phyloP scores from a whole-genome alignment of 1,139 yeast genomes.

The Suhomyces panamericanus region DNA sequence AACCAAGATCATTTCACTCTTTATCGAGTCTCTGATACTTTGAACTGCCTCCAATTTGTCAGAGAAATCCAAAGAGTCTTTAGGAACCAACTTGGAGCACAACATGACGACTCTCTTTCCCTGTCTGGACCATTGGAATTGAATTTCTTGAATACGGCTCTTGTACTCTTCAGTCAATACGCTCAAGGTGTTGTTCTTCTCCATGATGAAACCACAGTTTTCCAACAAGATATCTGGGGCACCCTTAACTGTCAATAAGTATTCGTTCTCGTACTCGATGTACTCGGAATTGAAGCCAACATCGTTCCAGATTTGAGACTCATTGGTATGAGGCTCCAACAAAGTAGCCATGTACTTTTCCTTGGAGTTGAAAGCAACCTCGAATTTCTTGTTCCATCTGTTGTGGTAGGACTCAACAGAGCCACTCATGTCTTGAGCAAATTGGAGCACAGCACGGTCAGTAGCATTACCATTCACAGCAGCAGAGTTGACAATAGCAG shows the following conservation, averaged over 20 bases:
- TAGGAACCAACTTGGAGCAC: slow-evolving; percentile 29
- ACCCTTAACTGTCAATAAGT: slow-evolving; percentile 43
- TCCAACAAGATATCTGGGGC: slow-evolving; percentile 51
- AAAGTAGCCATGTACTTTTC: slow-evolving; percentile 49
- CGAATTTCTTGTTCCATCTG: slow-evolving; percentile 28
- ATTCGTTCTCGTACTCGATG: slow-evolving; percentile 15
- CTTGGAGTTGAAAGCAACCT: slow-evolving; percentile 48
- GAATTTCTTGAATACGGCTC: slow-evolving; percentile 25
- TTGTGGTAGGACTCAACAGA: slow-evolving; percentile 13
- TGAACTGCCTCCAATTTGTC: slow-evolving; percentile 12
- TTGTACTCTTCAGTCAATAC: slow-evolving; percentile 17
- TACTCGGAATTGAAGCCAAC: slow-evolving; percentile 15
- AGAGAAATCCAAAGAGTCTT: slow-evolving; percentile 12
- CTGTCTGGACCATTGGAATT: slow-evolving; percentile 38
- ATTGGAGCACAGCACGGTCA: slow-evolving; percentile 45
- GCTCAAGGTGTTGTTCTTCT: slow-evolving; percentile 15
- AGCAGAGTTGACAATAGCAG: slow-evolving; percentile 27
- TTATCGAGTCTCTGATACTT: slow-evolving; percentile 14
- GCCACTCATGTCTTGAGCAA: slow-evolving; percentile 27
- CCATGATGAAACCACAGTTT: slow-evolving; percentile 28
- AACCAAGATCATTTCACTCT: slow-evolving; percentile 27
- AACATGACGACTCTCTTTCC: slow-evolving; percentile 51
- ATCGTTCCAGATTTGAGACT: slow-evolving; percentile 14
- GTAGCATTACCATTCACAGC: slow-evolving; percentile 49
- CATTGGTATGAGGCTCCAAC: slow-evolving; percentile 17